These are phyloP conservation scores for Umbelopsis sp. DNA, from an alignment of 192 early-diverging fungal genomes.

Conservation along the genomic window DNA sequence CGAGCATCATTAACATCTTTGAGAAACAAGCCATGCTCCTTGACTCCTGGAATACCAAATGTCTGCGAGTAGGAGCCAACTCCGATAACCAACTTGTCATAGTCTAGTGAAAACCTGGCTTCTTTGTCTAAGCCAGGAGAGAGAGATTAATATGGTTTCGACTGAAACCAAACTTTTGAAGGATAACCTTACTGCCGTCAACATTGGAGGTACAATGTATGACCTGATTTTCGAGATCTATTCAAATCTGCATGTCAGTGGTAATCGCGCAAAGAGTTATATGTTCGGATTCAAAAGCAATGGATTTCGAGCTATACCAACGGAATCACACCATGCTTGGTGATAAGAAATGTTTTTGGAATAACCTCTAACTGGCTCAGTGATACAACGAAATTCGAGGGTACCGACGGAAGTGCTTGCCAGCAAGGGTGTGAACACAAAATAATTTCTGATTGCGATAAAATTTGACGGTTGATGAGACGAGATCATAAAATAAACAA, in stretches of 20 bases:
- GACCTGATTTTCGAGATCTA: constrained; percentile 44
- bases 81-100: constrained; percentile 83
- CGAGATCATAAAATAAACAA: background rate
- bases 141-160: background rate
- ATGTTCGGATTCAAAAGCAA: too few species aligned
- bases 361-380: constrained; percentile 74
- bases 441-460: constrained; percentile 62
- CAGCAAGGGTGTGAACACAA: constrained; percentile 85
- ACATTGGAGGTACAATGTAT: constrained; percentile 46
- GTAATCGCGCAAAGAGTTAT: background rate
- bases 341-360: constrained; percentile 62
- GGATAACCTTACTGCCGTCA: constrained; percentile 23
- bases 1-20: constrained; percentile 86
- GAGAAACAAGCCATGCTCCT: constrained; percentile 81
- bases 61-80: constrained; percentile 84
- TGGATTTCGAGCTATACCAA: constrained; percentile 33
- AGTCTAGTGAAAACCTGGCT: constrained; percentile 57
- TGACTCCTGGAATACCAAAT: constrained; percentile 82
- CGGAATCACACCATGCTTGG: constrained; percentile 59
- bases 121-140: background rate
- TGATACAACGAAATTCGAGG: constrained; percentile 84
- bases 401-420: constrained; percentile 84
- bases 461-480: background rate
- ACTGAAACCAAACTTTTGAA: background rate
- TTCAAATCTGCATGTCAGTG: background rate